Evolutionary conservation across 495 filamentous ascomycete species (phyloP), one percentile per base, ranked within the genome.

Genomic region (Lepraria neglecta): DNA sequence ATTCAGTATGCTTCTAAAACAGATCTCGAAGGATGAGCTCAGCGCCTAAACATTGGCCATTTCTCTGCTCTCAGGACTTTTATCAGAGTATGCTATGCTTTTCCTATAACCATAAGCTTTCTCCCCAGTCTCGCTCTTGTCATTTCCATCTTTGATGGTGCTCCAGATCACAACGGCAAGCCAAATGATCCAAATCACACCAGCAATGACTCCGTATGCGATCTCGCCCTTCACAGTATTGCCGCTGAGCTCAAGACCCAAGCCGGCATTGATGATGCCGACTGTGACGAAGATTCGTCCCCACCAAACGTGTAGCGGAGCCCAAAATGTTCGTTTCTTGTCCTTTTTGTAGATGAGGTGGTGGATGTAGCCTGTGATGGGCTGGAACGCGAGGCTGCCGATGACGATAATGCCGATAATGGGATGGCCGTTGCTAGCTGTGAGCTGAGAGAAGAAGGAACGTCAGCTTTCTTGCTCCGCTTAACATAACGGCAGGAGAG

Each of bases 261-360:
- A 71, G 0, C 88, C 87, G 55, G 81, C 88, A 70, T 90, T 91
- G 58, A 90, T 74, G 40, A 89, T 75, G 3, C 83, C 89, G n/a
- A 88, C 65, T 4, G 77, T 66, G 28, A 91, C 77, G 40, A 89
- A 64, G 6, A 71, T 48, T 1, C 89, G 80, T 4, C 88, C 89
- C 61, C 78, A 81, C 87, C 88, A 90, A 65, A 86, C 82, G 68
- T 92, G 89, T 4, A 72, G 66, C 58, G 83, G 73, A n/a, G 79
- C 81, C 69, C 85, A 75, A 5, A 75, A 6, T 12, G 80, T 80
- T 14, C 84, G 84, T 6, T 61, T 47, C 30, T 76, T 68, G 2
- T 72, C 68, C 61, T 78, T 79, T 64, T 71, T 88, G 56, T 80
- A 75, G 44, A 72, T 67, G 14, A 45, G 35, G 66, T 91, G 88